Evolutionary conservation across 2,329 filamentous ascomycete species (phyloP).

Genomic region (Aspergillus ustus): DNA sequence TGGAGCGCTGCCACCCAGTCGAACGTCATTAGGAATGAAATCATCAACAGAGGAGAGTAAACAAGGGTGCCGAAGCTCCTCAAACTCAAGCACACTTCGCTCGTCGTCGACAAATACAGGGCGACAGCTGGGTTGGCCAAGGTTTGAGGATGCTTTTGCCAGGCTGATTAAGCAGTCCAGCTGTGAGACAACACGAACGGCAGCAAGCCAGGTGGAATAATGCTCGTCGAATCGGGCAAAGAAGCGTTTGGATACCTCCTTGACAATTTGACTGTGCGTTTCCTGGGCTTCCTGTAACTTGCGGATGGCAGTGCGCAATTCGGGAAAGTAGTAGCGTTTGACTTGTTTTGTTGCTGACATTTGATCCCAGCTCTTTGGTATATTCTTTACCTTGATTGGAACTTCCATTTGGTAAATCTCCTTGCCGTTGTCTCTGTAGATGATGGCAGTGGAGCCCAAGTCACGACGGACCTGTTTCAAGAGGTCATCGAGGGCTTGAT

Average conservation of each 20-base stretch:
- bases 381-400: slow-evolving; percentile 76
- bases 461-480: slow-evolving; percentile 73
- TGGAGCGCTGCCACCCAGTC: slow-evolving; percentile 76
- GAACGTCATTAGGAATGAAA: slow-evolving; percentile 95
- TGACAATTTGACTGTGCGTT: slow-evolving; percentile 86
- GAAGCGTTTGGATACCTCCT: slow-evolving; percentile 82
- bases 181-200: slow-evolving; percentile 88
- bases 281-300: slow-evolving; percentile 93
- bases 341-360: slow-evolving; percentile 92
- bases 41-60: slow-evolving; percentile 87
- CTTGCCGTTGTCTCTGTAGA: slow-evolving; percentile 86
- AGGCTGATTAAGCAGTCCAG: slow-evolving; percentile 94
- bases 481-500: slow-evolving; percentile 71
- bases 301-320: slow-evolving; percentile 80
- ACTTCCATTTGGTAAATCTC: slow-evolving; percentile 96
- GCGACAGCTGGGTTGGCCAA: slow-evolving; percentile 86
- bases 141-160: slow-evolving; percentile 80
- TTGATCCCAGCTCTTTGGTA: slow-evolving; percentile 88
- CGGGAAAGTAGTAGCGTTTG: slow-evolving; percentile 91
- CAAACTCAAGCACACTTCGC: slow-evolving; percentile 86
- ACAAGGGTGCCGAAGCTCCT: slow-evolving; percentile 91
- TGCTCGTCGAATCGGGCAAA: slow-evolving; percentile 86
- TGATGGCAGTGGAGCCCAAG: slow-evolving; percentile 73
- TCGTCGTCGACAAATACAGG: slow-evolving; percentile 85
- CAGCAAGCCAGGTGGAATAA: slow-evolving; percentile 82